phyloP scores from a whole-genome alignment of 495 filamentous ascomycete genomes.

The Sordaria brevicollis region DNA sequence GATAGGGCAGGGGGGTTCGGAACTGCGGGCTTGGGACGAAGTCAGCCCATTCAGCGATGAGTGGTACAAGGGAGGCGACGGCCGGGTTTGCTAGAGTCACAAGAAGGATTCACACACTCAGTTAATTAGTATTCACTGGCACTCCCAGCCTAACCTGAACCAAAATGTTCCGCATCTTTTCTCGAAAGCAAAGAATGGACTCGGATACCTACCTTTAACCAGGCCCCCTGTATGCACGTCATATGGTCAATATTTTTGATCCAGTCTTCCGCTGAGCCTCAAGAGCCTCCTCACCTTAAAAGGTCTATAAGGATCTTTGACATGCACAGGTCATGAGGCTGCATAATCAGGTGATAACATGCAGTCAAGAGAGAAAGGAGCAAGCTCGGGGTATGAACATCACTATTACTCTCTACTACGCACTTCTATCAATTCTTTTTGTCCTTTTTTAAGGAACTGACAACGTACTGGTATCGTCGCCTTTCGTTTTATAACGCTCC shows the following conservation, averaged over 20 bases:
- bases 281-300: neutral
- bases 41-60: neutral
- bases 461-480: neutral
- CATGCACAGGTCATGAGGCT: neutral
- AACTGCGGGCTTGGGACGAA: neutral
- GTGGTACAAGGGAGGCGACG: neutral
- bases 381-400: neutral
- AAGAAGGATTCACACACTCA: neutral
- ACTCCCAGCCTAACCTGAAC: neutral
- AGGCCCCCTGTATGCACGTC: neutral
- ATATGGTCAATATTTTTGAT: neutral
- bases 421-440: neutral
- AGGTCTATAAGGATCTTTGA: neutral
- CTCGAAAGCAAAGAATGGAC: neutral
- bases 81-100: neutral
- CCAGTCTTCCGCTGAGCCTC: neutral
- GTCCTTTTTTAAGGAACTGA: neutral
- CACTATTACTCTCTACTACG: neutral
- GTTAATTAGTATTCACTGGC: neutral
- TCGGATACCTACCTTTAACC: neutral
- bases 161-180: neutral
- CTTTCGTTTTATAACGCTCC: neutral
- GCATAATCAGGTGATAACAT: neutral
- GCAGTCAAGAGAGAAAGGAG: neutral
- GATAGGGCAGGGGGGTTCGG: neutral